Conservation (phyloP, 2,329 filamentous ascomycete species). For the Colletotrichum sp. region DNA sequence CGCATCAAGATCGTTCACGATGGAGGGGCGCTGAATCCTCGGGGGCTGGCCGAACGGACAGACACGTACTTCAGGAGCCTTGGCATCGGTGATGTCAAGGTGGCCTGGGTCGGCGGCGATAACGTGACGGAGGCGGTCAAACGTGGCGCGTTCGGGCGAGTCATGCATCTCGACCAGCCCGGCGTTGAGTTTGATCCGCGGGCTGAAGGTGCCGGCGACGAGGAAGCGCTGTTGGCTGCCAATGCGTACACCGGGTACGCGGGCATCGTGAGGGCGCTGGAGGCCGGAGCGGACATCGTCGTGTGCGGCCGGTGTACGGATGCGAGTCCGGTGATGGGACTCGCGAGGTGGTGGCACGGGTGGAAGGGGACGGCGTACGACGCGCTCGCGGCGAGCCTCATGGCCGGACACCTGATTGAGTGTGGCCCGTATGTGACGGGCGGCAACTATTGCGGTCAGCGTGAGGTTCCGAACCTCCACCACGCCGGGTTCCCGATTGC, state of each 20-base stretch:
- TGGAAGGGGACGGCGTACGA: constrained; percentile 55
- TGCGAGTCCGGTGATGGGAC: constrained; percentile 58
- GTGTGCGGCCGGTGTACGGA: constrained; percentile 54
- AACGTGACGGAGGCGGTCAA: constrained; percentile 32
- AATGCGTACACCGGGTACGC: constrained; percentile 58
- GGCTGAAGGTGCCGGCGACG: not conserved
- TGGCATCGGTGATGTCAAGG: constrained; percentile 30
- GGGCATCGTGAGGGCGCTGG: constrained; percentile 48
- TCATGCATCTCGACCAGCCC: constrained; percentile 23
- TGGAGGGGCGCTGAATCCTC: constrained; percentile 60
- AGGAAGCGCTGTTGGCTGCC: constrained; percentile 31
- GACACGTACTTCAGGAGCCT: constrained; percentile 30
- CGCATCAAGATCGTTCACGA: constrained; percentile 61
- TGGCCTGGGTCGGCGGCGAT: constrained; percentile 43
- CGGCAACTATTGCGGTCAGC: constrained; percentile 58
- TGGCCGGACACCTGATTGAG: constrained; percentile 60
- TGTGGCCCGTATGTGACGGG: constrained; percentile 60
- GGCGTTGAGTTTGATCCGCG: constrained; percentile 8
- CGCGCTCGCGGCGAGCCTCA: constrained; percentile 51
- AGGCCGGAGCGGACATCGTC: constrained; percentile 49
- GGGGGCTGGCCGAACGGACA: constrained; percentile 47
- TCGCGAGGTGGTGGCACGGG: constrained; percentile 59
- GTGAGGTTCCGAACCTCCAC: constrained; percentile 36
- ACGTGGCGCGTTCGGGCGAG: constrained; percentile 21
- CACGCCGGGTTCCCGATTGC: constrained; percentile 42